Evolutionary conservation across 371 early-diverging fungal genomes (phyloP), one percentile per base, ranked within the genome.

Genomic region (Haplosporangium sp.): DNA sequence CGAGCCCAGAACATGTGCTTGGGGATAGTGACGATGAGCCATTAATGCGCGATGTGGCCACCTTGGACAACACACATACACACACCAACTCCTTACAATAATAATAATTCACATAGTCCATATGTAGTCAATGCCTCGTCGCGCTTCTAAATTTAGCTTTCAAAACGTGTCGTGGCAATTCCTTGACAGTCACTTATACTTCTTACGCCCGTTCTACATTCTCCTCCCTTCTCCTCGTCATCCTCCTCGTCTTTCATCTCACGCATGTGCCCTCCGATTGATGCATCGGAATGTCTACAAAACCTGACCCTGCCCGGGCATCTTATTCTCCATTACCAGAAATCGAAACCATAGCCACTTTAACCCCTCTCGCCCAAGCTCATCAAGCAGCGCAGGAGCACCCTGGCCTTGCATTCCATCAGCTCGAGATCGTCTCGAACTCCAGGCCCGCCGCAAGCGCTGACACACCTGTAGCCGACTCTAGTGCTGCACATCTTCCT

Each of bases 221-320:
- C 59, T 45, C 59, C 13, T 54, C 14, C 13, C 42, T 18, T 23
- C 38, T 55, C 55, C 29, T 37, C n/a, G 36, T 43, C 56, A 48
- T 54, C 36, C 8, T 47, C 41, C 4, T 23, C 46, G 46, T 9
- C 41, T 38, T 36, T 5, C 47, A 46, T 20, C 29, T 21, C 62
- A 23, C 48, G 9, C 48, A 50, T 21, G 20, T 50, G 50, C 20
- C 46, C 50, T 47, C 18, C 48, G 40, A 41, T 69, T 59, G 56
- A 69, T 76, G 76, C 55, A 10, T 63, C 70, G 76, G 62, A 61
- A 76, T 76, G 76, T 65, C 43, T 51, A 59, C 67, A n/a, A 62
- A 62, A 47, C 73, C 72, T 59, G 72, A 68, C 73, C 79, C 68
- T 36, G 45, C 64, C 29, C 60, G 73, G 79, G 67, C 79, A 59